Evolutionary conservation across 2,329 filamentous ascomycete genomes (phyloP).

Genomic region (Penicillium hesseltinei): DNA sequence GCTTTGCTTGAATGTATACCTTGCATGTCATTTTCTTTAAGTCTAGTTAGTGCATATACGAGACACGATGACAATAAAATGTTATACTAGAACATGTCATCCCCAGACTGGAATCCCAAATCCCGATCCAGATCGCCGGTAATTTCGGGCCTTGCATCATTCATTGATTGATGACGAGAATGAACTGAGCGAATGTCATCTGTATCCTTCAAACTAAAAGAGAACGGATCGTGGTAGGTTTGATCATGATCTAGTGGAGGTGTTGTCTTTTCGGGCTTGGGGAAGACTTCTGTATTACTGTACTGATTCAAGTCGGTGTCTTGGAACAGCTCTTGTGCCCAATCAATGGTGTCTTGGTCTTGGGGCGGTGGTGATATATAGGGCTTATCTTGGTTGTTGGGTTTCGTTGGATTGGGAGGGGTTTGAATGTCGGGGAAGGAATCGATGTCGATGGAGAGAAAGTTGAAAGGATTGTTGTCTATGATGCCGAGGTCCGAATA

Average conservation of each 20-base stretch:
- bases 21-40: not conserved
- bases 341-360: constrained; percentile 29
- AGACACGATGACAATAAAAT: not conserved
- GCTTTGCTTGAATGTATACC: not conserved
- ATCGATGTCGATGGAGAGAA: constrained; percentile 28
- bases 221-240: constrained; percentile 19
- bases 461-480: constrained; percentile 20
- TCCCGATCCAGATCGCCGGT: constrained; percentile 41
- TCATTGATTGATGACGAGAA: constrained; percentile 10
- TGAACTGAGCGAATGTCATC: not conserved
- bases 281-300: constrained; percentile 12
- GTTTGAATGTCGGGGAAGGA: constrained; percentile 19
- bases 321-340: constrained; percentile 32
- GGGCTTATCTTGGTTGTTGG: not conserved
- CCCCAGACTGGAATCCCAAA: constrained; percentile 33
- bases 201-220: constrained; percentile 20
- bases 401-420: constrained; percentile 1
- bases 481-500: constrained; percentile 13
- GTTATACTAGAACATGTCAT: constrained; percentile 28
- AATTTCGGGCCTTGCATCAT: constrained; percentile 23
- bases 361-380: constrained; percentile 10
- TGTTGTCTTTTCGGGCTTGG: not conserved
- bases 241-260: constrained; percentile 5
- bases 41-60: not conserved
- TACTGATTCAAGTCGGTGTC: constrained; percentile 18